Evolutionary conservation across 163 green algal species (phyloP), one percentile per base, ranked within the genome.

Genomic region (Chlorella variabilis): DNA sequence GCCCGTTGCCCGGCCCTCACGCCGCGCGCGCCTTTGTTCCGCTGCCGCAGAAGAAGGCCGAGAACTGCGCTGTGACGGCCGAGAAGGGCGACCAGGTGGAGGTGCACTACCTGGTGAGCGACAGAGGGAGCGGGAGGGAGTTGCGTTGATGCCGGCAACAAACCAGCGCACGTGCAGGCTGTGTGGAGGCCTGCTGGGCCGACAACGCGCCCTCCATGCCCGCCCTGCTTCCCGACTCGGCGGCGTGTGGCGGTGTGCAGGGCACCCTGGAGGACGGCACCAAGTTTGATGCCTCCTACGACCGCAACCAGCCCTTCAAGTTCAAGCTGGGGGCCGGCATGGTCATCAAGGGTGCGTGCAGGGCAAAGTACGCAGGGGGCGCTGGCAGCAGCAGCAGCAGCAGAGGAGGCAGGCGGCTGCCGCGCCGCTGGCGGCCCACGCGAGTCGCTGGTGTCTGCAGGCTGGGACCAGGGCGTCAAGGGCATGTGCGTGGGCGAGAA

Each of bases 401-500:
- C n/a, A n/a, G n/a, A n/a, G n/a, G n/a, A n/a, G n/a, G n/a, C n/a
- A n/a, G n/a, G n/a, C n/a, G n/a, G n/a, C n/a, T n/a, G n/a, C n/a
- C n/a, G n/a, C n/a, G n/a, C n/a, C n/a, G n/a, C n/a, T n/a, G n/a
- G n/a, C n/a, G n/a, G n/a, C n/a, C n/a, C n/a, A n/a, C n/a, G n/a
- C n/a, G n/a, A n/a, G n/a, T n/a, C n/a, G n/a, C n/a, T n/a, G n/a
- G n/a, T n/a, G n/a, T n/a, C n/a, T 34, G 65, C 63, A 83, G 93
- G 91, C 31, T 97, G 93, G 92, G 93, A 97, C 79, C 84, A 92
- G 48, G 93, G 93, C 23, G 86, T 97, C n/a, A 49, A 75, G 71
- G 89, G 91, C 66, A 93, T 94, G 90, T 95, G 93, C 73, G 71
- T 93, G 25, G 93, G 93, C 4, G 93, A 96, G 85, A 96, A 97